These are phyloP conservation scores for Xylaria multiplex DNA, from an alignment of 2,329 filamentous ascomycete species.

Conservation along the genomic window DNA sequence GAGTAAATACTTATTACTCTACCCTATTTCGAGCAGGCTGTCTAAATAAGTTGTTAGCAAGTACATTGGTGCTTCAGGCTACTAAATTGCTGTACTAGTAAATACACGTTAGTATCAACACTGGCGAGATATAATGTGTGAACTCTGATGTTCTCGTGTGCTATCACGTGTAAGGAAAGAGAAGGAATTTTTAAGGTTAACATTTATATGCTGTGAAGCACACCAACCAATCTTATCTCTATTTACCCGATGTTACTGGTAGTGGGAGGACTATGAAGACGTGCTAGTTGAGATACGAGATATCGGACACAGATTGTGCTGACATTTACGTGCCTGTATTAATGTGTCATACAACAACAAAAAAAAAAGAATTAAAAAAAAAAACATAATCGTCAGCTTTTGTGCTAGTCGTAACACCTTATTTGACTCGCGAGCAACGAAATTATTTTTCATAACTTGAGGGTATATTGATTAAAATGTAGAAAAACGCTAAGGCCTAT, in stretches of 20 bases:
- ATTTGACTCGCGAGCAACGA: background rate
- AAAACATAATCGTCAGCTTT: background rate
- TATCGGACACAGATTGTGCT: background rate
- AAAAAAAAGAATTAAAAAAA: background rate
- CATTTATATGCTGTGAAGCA: background rate
- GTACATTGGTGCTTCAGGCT: background rate
- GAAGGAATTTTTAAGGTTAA: conserved; percentile 1
- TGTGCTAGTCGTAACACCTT: background rate
- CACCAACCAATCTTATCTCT: background rate
- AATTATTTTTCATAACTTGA: background rate
- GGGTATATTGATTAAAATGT: background rate
- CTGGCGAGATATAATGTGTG: background rate
- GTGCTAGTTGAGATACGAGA: background rate
- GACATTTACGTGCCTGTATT: background rate
- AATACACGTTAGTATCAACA: conserved; percentile 9
- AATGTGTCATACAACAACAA: background rate
- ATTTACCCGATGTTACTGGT: background rate
- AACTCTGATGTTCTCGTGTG: background rate
- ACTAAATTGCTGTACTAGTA: conserved; percentile 10
- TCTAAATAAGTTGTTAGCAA: background rate
- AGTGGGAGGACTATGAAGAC: background rate
- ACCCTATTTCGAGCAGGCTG: background rate
- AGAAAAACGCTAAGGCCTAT: background rate
- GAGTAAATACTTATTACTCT: conserved; percentile 3
- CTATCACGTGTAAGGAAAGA: background rate